A percentile compares a stretch with the other conserved stretches of the same genome.
phyloP scores from a whole-genome alignment of 495 filamentous ascomycete species.

The Friedmanniomyces simplex region DNA sequence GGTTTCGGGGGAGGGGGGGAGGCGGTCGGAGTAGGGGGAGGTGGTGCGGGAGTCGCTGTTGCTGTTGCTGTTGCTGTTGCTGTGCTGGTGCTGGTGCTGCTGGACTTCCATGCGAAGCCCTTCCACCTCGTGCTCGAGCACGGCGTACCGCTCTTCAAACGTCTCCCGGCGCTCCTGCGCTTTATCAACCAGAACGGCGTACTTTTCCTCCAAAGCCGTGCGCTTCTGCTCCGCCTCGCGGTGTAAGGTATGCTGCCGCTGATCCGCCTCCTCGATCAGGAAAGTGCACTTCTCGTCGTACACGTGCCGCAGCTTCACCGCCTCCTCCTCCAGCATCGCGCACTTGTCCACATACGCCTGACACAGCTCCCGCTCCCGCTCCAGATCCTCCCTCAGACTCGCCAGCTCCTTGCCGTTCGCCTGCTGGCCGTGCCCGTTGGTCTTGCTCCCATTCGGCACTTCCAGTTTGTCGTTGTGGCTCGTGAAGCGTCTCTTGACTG shows the following conservation, averaged over 20 bases:
- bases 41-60: not conserved
- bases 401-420: constrained; percentile 1
- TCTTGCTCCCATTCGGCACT: not conserved
- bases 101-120: not conserved
- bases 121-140: not conserved
- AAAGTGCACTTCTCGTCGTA: constrained; percentile 10
- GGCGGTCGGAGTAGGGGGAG: not conserved
- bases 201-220: not conserved
- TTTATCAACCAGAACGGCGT: not conserved
- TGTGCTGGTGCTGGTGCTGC: not conserved
- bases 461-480: not conserved
- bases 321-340: constrained; percentile 1
- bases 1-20: not conserved
- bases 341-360: constrained; percentile 4
- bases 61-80: not conserved
- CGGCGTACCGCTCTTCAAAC: not conserved
- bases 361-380: constrained; percentile 10
- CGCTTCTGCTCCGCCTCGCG: not conserved
- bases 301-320: not conserved
- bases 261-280: constrained; percentile 2
- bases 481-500: not conserved
- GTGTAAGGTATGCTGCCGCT: not conserved
- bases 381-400: constrained; percentile 4
- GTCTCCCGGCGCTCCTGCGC: not conserved
- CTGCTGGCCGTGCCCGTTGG: not conserved